Conservation (phyloP, 257 asterid genomes). For the Solanum tarijense region DNA sequence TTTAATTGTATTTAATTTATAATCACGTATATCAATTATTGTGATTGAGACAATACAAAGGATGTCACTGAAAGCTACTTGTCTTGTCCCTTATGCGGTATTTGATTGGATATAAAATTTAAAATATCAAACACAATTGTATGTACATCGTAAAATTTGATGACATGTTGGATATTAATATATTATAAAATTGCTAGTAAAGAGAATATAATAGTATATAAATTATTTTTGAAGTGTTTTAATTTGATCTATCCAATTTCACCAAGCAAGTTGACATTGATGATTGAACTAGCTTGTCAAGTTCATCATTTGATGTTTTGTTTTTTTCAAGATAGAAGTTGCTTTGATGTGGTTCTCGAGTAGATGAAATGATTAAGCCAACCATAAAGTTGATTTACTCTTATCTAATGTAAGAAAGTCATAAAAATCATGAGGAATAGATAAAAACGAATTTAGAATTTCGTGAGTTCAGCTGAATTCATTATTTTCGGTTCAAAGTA, state of each 20-base stretch:
- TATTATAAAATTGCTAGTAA: not conserved
- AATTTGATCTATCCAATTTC: not conserved
- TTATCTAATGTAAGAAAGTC: not conserved
- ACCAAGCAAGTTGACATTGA: not conserved
- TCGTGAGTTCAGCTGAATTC: not conserved
- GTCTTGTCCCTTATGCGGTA: rapidly evolving
- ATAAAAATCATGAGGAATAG: not conserved
- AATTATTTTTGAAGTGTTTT: not conserved
- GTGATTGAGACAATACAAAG: not conserved
- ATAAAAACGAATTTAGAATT: not conserved
- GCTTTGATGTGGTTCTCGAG: not conserved
- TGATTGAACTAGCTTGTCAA: not conserved
- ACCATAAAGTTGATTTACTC: not conserved
- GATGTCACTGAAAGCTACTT: not conserved
- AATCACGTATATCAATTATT: not conserved
- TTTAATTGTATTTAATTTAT: not conserved
- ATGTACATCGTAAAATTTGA: not conserved
- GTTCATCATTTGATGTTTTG: not conserved
- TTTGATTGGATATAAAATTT: not conserved
- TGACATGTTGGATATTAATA: too few relatives aligned
- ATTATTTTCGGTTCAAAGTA: too few relatives aligned
- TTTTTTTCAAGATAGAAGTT: not conserved
- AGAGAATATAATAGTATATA: too few relatives aligned
- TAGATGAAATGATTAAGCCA: not conserved
- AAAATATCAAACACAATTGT: not conserved